Conservation (phyloP, 2,329 filamentous ascomycete species). For the Fusarium veterinarium region DNA sequence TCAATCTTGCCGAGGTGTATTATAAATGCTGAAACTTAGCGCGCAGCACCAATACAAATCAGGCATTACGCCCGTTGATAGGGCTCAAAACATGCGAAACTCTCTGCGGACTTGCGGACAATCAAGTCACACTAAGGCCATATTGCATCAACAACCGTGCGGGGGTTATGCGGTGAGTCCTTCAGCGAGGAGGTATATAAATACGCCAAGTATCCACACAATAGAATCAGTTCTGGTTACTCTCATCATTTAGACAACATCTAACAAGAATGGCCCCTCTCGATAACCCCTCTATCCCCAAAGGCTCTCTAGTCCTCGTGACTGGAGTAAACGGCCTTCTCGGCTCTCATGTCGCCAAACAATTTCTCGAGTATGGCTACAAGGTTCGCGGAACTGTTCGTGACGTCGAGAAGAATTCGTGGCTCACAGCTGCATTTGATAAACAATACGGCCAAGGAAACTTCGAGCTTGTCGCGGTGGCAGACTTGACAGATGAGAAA, state of each 20-base stretch:
- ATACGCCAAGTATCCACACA: neutral
- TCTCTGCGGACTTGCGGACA: neutral
- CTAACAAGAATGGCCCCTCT: conserved; percentile 20
- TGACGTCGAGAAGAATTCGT: conserved; percentile 46
- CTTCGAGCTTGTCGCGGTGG: conserved; percentile 50
- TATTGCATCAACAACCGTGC: neutral
- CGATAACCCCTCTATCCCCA: conserved; percentile 32
- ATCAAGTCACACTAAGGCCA: neutral
- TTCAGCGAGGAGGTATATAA: neutral
- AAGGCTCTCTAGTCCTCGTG: conserved; percentile 53
- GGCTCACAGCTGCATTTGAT: conserved; percentile 47
- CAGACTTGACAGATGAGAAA: conserved; percentile 47
- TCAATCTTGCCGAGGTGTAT: neutral
- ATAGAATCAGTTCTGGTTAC: neutral
- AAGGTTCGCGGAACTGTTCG: conserved; percentile 59
- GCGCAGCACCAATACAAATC: neutral
- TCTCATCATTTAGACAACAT: neutral
- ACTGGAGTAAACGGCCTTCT: conserved; percentile 57
- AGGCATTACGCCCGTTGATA: neutral
- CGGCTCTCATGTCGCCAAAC: conserved; percentile 53
- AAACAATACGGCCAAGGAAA: conserved; percentile 48
- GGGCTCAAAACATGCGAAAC: neutral
- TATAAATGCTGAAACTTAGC: neutral
- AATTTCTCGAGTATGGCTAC: conserved; percentile 54
- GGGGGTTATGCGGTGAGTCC: neutral